phyloP scores from a whole-genome alignment of 306 rosid genomes.

The Crotalaria pallida region DNA sequence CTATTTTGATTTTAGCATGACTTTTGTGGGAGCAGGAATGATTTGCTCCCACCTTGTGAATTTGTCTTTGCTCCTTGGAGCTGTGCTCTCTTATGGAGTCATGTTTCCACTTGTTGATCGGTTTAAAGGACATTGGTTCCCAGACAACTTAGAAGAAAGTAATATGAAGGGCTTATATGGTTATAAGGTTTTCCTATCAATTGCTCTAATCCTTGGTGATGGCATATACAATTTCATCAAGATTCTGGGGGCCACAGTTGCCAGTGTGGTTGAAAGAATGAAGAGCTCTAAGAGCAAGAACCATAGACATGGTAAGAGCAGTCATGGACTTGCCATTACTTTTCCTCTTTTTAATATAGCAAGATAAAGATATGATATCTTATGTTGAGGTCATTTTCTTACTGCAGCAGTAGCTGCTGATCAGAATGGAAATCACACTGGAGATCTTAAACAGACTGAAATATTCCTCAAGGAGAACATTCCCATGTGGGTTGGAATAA shows the following conservation, averaged over 20 bases:
- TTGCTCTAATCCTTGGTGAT: constrained; percentile 78
- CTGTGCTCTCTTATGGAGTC: constrained; percentile 69
- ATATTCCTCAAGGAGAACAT: constrained; percentile 60
- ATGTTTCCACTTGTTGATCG: constrained; percentile 76
- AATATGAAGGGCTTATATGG: constrained; percentile 93
- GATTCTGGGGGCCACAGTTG: constrained; percentile 45
- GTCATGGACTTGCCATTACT: background rate
- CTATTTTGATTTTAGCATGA: constrained; percentile 71
- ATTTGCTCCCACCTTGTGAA: constrained; percentile 85
- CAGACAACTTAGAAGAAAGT: constrained; percentile 56
- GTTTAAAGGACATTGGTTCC: constrained; percentile 72
- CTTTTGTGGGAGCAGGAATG: constrained; percentile 97
- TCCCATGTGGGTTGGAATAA: constrained; percentile 50
- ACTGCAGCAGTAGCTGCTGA: constrained; percentile 29
- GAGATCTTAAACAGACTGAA: constrained; percentile 37
- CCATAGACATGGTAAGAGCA: constrained; percentile 20
- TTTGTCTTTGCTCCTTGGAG: constrained; percentile 85
- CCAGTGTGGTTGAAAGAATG: constrained; percentile 34
- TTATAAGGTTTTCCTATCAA: constrained; percentile 80
- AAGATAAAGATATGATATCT: background rate
- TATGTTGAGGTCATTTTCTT: constrained; percentile 1
- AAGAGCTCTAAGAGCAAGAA: constrained; percentile 26
- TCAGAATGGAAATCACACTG: constrained; percentile 18
- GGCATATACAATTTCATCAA: constrained; percentile 76
- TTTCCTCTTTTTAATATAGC: background rate